A percentile compares a stretch with the other conserved stretches of the same genome.
These are phyloP conservation scores for Candida broadrunensis DNA, from an alignment of 805 yeast genomes.

Conservation along the genomic window DNA sequence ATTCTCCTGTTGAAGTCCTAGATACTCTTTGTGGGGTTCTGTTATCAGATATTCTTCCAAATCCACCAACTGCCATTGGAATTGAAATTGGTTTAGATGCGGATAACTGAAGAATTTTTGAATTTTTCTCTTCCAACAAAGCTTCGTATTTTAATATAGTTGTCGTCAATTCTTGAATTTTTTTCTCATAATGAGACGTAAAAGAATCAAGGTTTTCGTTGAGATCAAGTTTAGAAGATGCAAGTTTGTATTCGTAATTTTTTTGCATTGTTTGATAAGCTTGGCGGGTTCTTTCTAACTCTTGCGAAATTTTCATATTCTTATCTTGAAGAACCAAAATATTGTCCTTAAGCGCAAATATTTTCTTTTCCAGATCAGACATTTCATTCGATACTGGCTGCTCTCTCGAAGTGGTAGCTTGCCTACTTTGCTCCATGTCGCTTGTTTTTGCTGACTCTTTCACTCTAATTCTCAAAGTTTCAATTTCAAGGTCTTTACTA, in stretches of 20 bases:
- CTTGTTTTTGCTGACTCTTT: conserved; percentile 8
- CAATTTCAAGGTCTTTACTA: conserved; percentile 20
- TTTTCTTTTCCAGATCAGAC: conserved; percentile 5
- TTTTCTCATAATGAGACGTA: conserved; percentile 28
- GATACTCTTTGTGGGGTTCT: background rate
- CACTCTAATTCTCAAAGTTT: conserved; percentile 11
- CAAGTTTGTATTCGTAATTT: conserved; percentile 19
- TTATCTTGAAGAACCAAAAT: conserved; percentile 15
- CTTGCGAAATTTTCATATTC: conserved; percentile 13
- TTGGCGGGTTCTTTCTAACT: conserved; percentile 13
- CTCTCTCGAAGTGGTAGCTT: conserved; percentile 6
- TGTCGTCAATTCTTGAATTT: conserved; percentile 29
- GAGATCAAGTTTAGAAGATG: conserved; percentile 22
- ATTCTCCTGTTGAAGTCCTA: background rate
- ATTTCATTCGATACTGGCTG: conserved; percentile 1
- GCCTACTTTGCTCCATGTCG: conserved; percentile 1
- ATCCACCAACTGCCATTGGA: conserved; percentile 14
- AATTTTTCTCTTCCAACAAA: conserved; percentile 35
- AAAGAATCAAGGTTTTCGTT: conserved; percentile 20
- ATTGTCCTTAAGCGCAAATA: conserved; percentile 15
- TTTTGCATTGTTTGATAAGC: conserved; percentile 13
- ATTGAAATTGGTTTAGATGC: conserved; percentile 38
- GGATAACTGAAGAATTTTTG: conserved; percentile 30
- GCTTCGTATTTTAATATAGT: conserved; percentile 30
- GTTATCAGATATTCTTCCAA: background rate